Base-by-base conservation (phyloP, 768 basidiomycete genomes). In the Podaxis rugospora region DNA sequence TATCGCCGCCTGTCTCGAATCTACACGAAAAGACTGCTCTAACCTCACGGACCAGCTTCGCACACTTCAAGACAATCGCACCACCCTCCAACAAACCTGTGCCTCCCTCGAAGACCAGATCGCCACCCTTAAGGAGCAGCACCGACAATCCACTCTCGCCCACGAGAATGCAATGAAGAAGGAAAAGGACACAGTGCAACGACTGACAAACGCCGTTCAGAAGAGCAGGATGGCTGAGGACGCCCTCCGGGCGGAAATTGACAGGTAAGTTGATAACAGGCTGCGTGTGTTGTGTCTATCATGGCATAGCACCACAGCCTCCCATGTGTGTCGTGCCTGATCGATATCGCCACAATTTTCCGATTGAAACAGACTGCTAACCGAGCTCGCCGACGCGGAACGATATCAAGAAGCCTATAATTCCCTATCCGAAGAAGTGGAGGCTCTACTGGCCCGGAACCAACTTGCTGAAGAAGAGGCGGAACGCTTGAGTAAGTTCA, bases 401-500 rank as follows among this genome's bases (percentile, higher is more conserved):
- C 78, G 76, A 18, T 93, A 87, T 72, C 83, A 87, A 70, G 83
- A 87, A 52, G 88, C 90, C 11, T 94, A 93, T 70, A 76, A 80
- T 60, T 76, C 78, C 25, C 76, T 94, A 10, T 71, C 81, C 16
- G 82, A 88, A 16, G 82, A 90, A 67, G 81, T 93, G 27, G 80
- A 80, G 16, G 76, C 81, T 5, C 79, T 95, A 9, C 73, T 88
- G 16, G 81, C 83, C 11, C 81, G 88, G 10, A 92, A 93, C 65
- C 81, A 86, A 35, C 77, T 94, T 37, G 91, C 92, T 5, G 88
- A 94, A 67, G 86, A 86, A 44, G 95, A 96, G 70, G 85, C 89
- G 0, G 78, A 82, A 40, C 76, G 79, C n/a, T 80, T 96, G 46
- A 86, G 89, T 65, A 81, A 79, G 67, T 89, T 93, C 75, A 95